phyloP scores from a whole-genome alignment of 257 asterid genomes.

The Capsicum rhomboideum region DNA sequence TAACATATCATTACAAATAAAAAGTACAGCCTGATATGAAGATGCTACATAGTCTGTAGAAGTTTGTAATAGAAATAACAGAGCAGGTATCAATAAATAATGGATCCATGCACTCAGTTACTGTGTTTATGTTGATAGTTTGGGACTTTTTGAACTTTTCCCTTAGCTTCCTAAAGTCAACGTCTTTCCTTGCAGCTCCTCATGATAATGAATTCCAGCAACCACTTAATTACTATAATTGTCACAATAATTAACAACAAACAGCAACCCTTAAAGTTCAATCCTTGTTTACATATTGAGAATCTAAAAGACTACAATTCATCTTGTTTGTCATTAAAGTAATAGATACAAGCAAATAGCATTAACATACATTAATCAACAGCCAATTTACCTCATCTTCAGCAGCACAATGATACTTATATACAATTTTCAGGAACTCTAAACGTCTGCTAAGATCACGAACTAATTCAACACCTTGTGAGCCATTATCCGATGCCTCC shows the following conservation, averaged over 20 bases:
- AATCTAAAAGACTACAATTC: background rate
- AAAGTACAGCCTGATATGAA: background rate
- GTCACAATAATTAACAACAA: background rate
- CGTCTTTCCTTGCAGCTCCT: background rate
- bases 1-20: background rate
- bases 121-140: background rate
- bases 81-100: background rate
- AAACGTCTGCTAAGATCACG: slow-evolving; percentile 46
- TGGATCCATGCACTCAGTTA: background rate
- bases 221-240: background rate
- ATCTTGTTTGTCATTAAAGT: background rate
- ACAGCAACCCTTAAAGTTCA: background rate
- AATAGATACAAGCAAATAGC: background rate
- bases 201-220: background rate
- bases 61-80: background rate
- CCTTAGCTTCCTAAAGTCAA: background rate
- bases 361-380: background rate
- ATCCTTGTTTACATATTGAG: background rate
- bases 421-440: slow-evolving; percentile 68
- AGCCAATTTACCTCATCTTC: slow-evolving; percentile 70
- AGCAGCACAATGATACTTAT: slow-evolving; percentile 60
- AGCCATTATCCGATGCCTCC: slow-evolving; percentile 37
- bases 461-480: slow-evolving; percentile 15
- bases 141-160: background rate
- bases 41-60: background rate